Conservation (phyloP, 148 eudicot species). For the Camellia japonica region DNA sequence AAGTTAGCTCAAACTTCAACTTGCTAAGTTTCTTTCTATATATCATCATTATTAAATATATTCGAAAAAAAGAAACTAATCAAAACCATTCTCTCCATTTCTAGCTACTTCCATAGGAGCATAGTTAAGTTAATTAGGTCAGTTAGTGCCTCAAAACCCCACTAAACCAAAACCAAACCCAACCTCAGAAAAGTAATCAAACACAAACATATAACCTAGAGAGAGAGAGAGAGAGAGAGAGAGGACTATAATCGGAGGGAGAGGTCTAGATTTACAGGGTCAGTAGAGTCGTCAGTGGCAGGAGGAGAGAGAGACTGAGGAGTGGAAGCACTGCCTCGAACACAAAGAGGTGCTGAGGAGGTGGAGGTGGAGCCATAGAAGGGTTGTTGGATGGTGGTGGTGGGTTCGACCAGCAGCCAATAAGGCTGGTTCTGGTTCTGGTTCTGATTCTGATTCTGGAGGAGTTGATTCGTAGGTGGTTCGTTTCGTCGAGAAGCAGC, state of each 20-base stretch:
- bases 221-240: not conserved
- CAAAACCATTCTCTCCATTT: not conserved
- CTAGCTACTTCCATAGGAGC: not conserved
- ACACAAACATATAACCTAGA: not conserved
- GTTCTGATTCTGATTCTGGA: not conserved
- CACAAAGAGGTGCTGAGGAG: not conserved
- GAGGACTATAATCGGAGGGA: conserved; percentile 3
- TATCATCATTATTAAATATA: not conserved
- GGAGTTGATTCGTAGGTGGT: not conserved
- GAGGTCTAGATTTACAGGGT: conserved; percentile 8
- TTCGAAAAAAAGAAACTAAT: not conserved
- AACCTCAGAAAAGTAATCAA: not conserved
- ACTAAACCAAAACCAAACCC: not conserved
- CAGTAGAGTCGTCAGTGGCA: not conserved
- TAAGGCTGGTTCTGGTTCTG: not conserved
- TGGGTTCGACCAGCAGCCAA: not conserved
- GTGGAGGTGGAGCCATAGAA: not conserved
- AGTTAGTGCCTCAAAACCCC: not conserved
- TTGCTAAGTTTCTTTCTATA: not conserved
- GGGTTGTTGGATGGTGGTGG: not conserved
- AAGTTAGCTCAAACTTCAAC: not conserved
- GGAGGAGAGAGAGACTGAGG: not conserved
- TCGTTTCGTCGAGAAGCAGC: not conserved
- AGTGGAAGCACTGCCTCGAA: not conserved
- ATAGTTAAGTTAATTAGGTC: no score